These are phyloP conservation scores for Escovopsis sp. DNA, from an alignment of 2,329 filamentous ascomycete species.

Conservation along the genomic window DNA sequence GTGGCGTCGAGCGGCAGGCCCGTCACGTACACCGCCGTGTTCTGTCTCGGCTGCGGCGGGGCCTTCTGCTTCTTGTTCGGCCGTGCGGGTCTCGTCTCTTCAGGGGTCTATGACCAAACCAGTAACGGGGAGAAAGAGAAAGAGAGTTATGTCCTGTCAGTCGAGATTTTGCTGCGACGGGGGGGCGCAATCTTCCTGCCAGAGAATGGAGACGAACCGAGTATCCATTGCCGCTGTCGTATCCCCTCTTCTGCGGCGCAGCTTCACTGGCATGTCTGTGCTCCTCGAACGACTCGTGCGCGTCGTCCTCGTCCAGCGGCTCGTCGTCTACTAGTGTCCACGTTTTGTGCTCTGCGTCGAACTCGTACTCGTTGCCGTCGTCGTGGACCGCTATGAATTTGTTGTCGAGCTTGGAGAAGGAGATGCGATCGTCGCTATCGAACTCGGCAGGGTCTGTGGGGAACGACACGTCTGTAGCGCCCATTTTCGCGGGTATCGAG, in stretches of 20 bases:
- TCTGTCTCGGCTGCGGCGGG: slow-evolving; percentile 44
- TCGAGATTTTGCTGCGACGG: not conserved
- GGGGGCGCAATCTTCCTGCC: no score
- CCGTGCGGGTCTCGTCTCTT: slow-evolving; percentile 22
- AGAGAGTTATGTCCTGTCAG: no score
- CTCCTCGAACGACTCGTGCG: slow-evolving; percentile 16
- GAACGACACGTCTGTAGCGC: slow-evolving; percentile 26
- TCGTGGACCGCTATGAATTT: slow-evolving; percentile 77
- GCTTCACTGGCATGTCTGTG: slow-evolving; percentile 12
- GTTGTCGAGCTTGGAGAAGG: slow-evolving; percentile 68
- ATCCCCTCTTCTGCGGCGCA: slow-evolving; percentile 28
- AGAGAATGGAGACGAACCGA: slow-evolving; percentile 25
- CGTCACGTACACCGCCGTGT: slow-evolving; percentile 86
- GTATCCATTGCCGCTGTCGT: slow-evolving; percentile 20
- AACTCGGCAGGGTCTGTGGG: slow-evolving; percentile 54
- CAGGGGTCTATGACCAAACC: slow-evolving; percentile 9
- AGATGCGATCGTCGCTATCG: slow-evolving; percentile 65
- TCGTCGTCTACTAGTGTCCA: slow-evolving; percentile 56
- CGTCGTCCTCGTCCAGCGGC: slow-evolving; percentile 20
- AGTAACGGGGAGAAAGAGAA: not conserved
- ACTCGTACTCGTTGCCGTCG: slow-evolving; percentile 75
- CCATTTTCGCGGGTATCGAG: not conserved
- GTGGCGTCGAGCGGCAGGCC: slow-evolving; percentile 70
- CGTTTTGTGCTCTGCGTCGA: slow-evolving; percentile 51
- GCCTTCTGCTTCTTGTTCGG: slow-evolving; percentile 32